Percentiles rank a stretch among this genome's conserved stretches.
These are phyloP conservation scores for Fusarium scirpi DNA, from an alignment of 2,329 filamentous ascomycete species.

Conservation along the genomic window DNA sequence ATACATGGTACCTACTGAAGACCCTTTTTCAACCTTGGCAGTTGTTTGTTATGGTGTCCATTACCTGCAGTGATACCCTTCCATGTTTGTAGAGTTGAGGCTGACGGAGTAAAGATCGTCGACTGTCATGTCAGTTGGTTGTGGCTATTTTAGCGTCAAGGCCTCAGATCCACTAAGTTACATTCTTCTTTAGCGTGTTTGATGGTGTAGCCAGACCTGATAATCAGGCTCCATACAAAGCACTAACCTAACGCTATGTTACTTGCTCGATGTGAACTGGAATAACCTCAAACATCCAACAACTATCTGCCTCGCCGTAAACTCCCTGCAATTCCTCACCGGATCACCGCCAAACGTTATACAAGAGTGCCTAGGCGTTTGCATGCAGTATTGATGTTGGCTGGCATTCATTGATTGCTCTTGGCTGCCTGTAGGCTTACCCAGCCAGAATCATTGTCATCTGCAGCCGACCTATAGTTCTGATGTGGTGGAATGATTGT, in stretches of 20 bases:
- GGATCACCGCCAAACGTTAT: neutral
- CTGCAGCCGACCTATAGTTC: conserved; percentile 5
- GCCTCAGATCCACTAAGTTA: conserved; percentile 17
- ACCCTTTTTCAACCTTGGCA: neutral
- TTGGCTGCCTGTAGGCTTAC: conserved; percentile 12
- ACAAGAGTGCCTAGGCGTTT: neutral
- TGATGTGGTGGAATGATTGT: conserved; percentile 24
- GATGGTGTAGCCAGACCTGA: neutral
- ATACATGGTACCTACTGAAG: neutral
- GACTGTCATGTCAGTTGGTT: conserved; percentile 26
- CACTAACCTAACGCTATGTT: neutral
- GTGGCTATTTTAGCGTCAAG: neutral
- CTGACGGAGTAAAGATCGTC: conserved; percentile 22
- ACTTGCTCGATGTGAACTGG: conserved; percentile 1
- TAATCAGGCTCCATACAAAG: neutral
- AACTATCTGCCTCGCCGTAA: neutral
- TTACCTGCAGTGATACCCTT: conserved; percentile 17
- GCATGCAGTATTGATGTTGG: neutral
- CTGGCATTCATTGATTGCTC: neutral
- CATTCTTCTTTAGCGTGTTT: conserved; percentile 8
- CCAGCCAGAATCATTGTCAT: conserved; percentile 5
- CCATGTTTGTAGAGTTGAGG: conserved; percentile 15
- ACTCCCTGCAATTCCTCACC: neutral
- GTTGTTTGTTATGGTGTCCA: conserved; percentile 5
- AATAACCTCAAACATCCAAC: conserved; percentile 1